phyloP scores from a whole-genome alignment of 305 asterid species.

The Caryopteris hybrid region DNA sequence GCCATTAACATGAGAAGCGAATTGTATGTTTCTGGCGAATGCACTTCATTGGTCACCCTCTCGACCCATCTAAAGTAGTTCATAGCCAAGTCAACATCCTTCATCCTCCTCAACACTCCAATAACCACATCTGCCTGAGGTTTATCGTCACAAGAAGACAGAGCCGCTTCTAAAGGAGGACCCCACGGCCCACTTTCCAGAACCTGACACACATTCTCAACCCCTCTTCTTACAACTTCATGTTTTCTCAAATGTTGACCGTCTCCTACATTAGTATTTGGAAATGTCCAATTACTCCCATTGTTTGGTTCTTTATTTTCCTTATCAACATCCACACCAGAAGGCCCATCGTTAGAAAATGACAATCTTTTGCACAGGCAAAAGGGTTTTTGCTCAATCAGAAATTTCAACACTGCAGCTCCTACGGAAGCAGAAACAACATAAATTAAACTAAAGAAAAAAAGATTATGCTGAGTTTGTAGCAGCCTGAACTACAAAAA shows the following conservation, averaged over 20 bases:
- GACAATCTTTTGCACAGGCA: constrained; percentile 26
- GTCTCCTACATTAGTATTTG: constrained; percentile 22
- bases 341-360: constrained; percentile 27
- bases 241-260: constrained; percentile 24
- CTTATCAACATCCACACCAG: constrained; percentile 21
- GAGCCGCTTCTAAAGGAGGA: constrained; percentile 58
- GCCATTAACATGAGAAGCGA: constrained; percentile 67
- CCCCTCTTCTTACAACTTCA: constrained; percentile 25
- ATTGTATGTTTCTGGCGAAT: constrained; percentile 67
- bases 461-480: not conserved
- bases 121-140: constrained; percentile 46
- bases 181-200: constrained; percentile 66
- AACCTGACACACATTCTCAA: constrained; percentile 48
- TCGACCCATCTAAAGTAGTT: constrained; percentile 79
- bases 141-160: constrained; percentile 40
- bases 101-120: constrained; percentile 74
- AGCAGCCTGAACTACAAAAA: not conserved
- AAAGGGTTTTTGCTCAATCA: constrained; percentile 23
- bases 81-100: constrained; percentile 53
- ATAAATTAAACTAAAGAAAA: not conserved
- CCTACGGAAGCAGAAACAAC: constrained; percentile 13
- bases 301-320: constrained; percentile 21
- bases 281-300: constrained; percentile 17
- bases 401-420: constrained; percentile 37
- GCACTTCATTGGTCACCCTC: constrained; percentile 41